Evolutionary conservation across 306 rosid genomes (phyloP).

Genomic region (Dryas alaskensis): DNA sequence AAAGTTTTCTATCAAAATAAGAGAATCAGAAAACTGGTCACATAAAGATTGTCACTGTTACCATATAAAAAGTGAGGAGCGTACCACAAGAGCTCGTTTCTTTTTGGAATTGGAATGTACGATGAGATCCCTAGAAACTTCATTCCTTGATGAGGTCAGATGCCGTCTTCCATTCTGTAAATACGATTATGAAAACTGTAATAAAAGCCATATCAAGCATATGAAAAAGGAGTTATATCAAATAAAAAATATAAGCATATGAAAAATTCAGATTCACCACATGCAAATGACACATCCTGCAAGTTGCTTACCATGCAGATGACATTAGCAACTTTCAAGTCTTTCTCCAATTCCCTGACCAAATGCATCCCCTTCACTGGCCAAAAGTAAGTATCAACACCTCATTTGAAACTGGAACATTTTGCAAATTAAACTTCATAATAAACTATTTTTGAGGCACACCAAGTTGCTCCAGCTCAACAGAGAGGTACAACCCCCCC

Average conservation of each 20-base stretch:
- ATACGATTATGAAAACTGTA: conserved; percentile 27
- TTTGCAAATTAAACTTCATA: conserved; percentile 15
- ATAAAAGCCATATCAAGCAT: conserved; percentile 26
- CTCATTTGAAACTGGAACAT: conserved; percentile 33
- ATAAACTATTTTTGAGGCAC: conserved; percentile 12
- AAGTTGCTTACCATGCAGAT: conserved; percentile 80
- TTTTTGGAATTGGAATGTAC: conserved; percentile 87
- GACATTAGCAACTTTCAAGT: conserved; percentile 92
- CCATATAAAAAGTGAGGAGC: conserved; percentile 22
- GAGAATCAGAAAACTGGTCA: conserved; percentile 16
- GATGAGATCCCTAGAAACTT: conserved; percentile 95
- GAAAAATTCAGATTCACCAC: conserved; percentile 16
- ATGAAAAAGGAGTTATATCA: conserved; percentile 3
- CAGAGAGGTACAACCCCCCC: background rate
- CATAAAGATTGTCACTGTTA: conserved; percentile 22
- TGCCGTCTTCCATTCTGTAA: conserved; percentile 97
- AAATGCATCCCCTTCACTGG: conserved; percentile 99
- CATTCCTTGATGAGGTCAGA: conserved; percentile 79
- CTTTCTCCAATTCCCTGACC: conserved; percentile 96
- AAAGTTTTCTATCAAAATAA: background rate
- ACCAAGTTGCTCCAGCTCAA: background rate
- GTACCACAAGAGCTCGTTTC: conserved; percentile 92
- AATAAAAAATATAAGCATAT: conserved; percentile 16
- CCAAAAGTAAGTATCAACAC: conserved; percentile 80
- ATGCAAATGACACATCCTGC: conserved; percentile 17